These are phyloP conservation scores for Jimgerdemannia flammicorona DNA, from an alignment of 192 early-diverging fungal genomes.

Conservation along the genomic window DNA sequence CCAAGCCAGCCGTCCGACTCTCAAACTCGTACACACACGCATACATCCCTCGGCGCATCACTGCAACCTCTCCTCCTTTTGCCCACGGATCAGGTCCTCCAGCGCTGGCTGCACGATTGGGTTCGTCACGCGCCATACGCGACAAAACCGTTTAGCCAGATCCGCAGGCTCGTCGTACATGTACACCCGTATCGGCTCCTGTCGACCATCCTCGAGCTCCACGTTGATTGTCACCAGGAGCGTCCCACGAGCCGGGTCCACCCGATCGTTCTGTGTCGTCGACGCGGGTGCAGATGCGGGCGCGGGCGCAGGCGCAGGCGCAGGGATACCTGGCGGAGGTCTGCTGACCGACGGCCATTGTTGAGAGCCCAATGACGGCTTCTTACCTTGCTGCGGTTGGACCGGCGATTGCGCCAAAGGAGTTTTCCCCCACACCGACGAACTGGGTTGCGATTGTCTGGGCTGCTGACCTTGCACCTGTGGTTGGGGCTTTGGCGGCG, in stretches of 20 bases:
- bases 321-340: background rate
- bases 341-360: background rate
- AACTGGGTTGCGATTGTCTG: background rate
- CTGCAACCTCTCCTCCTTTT: background rate
- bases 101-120: background rate
- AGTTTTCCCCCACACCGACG: background rate
- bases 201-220: slow-evolving; percentile 9
- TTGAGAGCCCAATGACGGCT: background rate
- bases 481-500: background rate
- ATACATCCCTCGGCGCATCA: background rate
- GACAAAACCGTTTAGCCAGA: background rate
- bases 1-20: background rate
- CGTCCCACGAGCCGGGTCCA: slow-evolving; percentile 12
- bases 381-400: slow-evolving; percentile 6
- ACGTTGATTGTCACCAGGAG: slow-evolving; percentile 17
- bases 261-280: background rate
- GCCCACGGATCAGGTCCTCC: background rate
- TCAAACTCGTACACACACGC: background rate
- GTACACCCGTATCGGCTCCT: slow-evolving; percentile 9
- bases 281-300: background rate
- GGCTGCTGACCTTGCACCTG: no score
- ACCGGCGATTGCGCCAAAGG: background rate
- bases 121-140: background rate
- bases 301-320: no score
- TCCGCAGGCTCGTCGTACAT: slow-evolving; percentile 12